Base-by-base conservation (phyloP, 306 rosid genomes). In the Cicer judaicum region DNA sequence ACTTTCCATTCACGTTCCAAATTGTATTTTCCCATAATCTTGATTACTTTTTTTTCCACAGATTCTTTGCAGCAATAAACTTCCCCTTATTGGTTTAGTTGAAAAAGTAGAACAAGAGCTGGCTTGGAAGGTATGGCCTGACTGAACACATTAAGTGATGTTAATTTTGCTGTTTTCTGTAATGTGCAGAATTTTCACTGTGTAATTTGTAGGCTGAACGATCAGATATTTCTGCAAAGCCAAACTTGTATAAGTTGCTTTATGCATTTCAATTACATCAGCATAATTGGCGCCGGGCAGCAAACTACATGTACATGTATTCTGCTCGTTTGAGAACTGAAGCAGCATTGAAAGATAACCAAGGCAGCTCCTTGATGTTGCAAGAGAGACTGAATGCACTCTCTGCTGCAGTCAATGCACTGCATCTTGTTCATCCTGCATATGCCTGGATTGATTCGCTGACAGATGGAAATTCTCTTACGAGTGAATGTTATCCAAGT, bases 31-130 rank as follows among this genome's bases (percentile, higher is more conserved):
- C 10, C 55, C 59, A 54, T 53, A 10, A 72, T 68, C 11, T 46
- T 52, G 10, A 7, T 59, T 24, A 4, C 34, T 66, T 62, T 72
- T 74, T 34, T 39, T 68, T 63, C 73, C 54, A 72, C 91, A 93
- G 98, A 87, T 94, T 87, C 90, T 94, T 64, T 94, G 93, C 83
- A 84, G 91, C 57, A 91, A 89, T 85, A 88, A 87, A 78, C 90
- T 94, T 66, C 98, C 98, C 46, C 91, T 87, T 78, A 87, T 89
- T 85, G 97, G 97, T 78, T 87, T 94, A 74, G 86, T 80, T 78
- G 98, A 91, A 80, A 94, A 88, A 83, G 94, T 91, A n/a, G 98
- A 94, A 84, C 96, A 91, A 76, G 98, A 94, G 91, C 97, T 94
- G 85, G 85, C 87, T 47, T 85, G 96, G 96, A 94, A 94, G 98